These are phyloP conservation scores for Arbutus unedo DNA, from an alignment of 148 eudicot genomes.

Conservation along the genomic window DNA sequence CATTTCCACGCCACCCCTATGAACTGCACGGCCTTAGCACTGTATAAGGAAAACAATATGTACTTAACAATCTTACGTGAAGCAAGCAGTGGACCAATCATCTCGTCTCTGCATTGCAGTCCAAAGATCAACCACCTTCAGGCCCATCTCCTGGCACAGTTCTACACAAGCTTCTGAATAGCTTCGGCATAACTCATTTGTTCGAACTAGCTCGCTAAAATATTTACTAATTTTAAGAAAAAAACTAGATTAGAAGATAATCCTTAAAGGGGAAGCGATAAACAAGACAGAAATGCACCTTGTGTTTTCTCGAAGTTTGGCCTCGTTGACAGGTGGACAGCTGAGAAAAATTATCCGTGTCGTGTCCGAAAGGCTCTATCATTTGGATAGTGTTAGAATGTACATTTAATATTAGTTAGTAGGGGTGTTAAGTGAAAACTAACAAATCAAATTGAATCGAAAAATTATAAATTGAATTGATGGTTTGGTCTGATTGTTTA, in stretches of 20 bases:
- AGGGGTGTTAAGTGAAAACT: too few species aligned
- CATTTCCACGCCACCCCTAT: too few species aligned
- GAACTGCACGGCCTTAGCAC: not conserved
- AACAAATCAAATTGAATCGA: too few species aligned
- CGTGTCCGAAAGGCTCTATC: constrained; percentile 74
- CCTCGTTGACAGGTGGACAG: constrained; percentile 88
- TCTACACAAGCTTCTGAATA: constrained; percentile 85
- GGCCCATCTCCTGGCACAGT: constrained; percentile 61
- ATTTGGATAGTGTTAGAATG: constrained; percentile 22
- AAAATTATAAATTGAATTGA: too few species aligned
- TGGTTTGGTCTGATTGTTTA: too few species aligned
- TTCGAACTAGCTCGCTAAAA: constrained; percentile 63
- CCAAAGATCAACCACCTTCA: constrained; percentile 80
- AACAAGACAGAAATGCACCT: constrained; percentile 41
- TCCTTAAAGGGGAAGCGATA: constrained; percentile 2
- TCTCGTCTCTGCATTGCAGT: constrained; percentile 77
- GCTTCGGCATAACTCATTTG: constrained; percentile 73
- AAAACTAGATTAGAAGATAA: constrained; percentile 18
- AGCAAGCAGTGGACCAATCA: constrained; percentile 71
- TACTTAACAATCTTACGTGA: constrained; percentile 58
- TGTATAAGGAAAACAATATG: not conserved
- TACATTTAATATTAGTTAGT: not conserved
- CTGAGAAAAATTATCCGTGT: constrained; percentile 77
- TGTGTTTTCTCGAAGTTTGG: constrained; percentile 38
- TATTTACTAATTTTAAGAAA: constrained; percentile 33